Evolutionary conservation across 208 protist genomes (phyloP), one percentile per base, ranked within the genome.

Genomic region (Crithidia fasciculata): DNA sequence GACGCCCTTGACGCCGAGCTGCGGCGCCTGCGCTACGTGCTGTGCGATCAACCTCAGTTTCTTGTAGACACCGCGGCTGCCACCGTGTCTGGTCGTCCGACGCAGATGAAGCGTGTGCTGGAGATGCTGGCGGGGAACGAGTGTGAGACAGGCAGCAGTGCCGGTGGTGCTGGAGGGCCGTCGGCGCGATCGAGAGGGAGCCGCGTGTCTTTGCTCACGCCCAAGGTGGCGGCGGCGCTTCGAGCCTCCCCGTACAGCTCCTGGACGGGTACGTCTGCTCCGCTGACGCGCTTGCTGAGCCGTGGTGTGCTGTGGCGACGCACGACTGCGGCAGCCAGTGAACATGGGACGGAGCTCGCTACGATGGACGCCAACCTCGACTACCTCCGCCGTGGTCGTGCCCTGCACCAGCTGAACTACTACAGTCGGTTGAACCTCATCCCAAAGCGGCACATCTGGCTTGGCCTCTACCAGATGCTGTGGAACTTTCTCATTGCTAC

Each of bases 351-450:
- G 47, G 84, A 64, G 36, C 60, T 92, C 13, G 76, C 74, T 0
- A 89, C 83, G 19, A 66, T 78, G 19, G 72, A 80, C 5, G 72
- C 68, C 2, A 81, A 94, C 56, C 59, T 96, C 9, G 89, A 94
- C 68, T 89, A 94, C 74, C 66, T 96, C 8, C 85, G 85, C 16
- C 86, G 79, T 2, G 80, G 80, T 16, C 78, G 85, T 15, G 62
- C 69, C 13, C 69, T 94, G 18, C 84, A 95, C 57, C 78, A 80
- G 43, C 62, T 96, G 39, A 92, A 93, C 78, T 93, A 92, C 82
- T 94, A 96, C 76, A 85, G 82, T 47, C 82, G 89, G 4, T 75
- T 96, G 44, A 92, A 87, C 69, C 65, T 96, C 37, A 91, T 69
- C 16, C 92, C 92, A 5, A 93, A 93, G 68, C 85, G 86, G 9